Evolutionary conservation across 371 early-diverging fungal genomes (phyloP), one percentile per base, ranked within the genome.

Genomic region (Circinella umbellata): DNA sequence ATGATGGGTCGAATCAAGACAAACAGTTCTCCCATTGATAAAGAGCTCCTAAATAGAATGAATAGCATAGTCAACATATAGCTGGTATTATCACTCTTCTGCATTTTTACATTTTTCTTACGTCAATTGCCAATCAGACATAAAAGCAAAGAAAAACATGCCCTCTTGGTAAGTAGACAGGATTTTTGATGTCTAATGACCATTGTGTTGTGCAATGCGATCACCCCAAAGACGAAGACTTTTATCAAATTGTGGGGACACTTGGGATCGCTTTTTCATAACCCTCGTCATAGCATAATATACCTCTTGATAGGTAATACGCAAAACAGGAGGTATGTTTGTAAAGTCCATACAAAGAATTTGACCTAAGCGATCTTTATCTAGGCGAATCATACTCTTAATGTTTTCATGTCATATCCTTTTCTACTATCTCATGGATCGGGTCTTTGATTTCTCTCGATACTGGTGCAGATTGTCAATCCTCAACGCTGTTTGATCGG

Each of bases 121-220:
- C 17, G 17, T 4, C 48, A 67, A 46, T 46, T 67, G 68, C 68
- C 68, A 67, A 3, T 34, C 46, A 20, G 61, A 48, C 39, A 48
- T 39, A 36, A 67, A 67, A 37, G 61, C 68, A 49, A 48, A 61
- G 4, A 49, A n/a, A 51, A 67, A 67, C 68, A 67, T 67, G 49
- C 68, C 68, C 5, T 51, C 51, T 51, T 51, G 51, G 51, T 51
- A 51, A n/a, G 51, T 51, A 13, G 51, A 51, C 51, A 51, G n/a
- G 51, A 4, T 51, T n/a, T 51, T 51, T 14, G 51, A 51, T 15
- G 6, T 13, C 51, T 3, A 51, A 51, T 51, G 51, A 4, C 51
- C 51, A 51, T 51, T 51, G 2, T 51, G 14, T 10, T 59, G 17
- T 27, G 17, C 60, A 34, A 59, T 59, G 27, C 27, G 17, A 15